These are phyloP conservation scores for Aspergillus fumigatiaffinis DNA, from an alignment of 2,329 filamentous ascomycete genomes.

Conservation along the genomic window DNA sequence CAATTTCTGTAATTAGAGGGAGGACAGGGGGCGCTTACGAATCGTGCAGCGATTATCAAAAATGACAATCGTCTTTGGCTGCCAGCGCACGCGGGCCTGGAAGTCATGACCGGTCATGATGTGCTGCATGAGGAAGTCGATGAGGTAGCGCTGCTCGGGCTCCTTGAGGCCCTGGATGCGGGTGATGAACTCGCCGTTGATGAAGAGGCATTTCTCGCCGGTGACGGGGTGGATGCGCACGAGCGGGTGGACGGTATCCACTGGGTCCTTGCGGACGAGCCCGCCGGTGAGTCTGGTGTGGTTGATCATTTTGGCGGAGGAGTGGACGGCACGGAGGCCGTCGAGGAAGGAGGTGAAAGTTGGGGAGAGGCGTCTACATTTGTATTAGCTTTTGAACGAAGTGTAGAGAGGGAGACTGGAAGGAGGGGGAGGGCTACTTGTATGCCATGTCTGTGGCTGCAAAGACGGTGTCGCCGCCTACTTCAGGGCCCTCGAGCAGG, in stretches of 20 bases:
- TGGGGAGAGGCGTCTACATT: constrained; percentile 49
- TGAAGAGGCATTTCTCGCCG: constrained; percentile 45
- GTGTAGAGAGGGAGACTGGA: too few species aligned
- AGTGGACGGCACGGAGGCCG: constrained; percentile 36
- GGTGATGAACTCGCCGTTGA: constrained; percentile 49
- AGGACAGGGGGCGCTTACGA: constrained; percentile 34
- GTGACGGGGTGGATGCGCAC: constrained; percentile 48
- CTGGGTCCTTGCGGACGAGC: constrained; percentile 42
- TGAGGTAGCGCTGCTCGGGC: constrained; percentile 42
- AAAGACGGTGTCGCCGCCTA: constrained; percentile 48
- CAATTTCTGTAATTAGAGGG: too few species aligned
- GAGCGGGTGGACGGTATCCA: constrained; percentile 44
- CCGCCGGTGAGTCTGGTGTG: constrained; percentile 41
- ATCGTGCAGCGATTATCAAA: constrained; percentile 48
- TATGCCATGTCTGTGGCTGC: constrained; percentile 45
- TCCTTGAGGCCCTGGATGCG: constrained; percentile 47
- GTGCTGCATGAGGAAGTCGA: constrained; percentile 48
- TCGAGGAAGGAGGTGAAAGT: constrained; percentile 42
- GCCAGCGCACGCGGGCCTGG: constrained; percentile 46
- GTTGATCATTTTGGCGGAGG: constrained; percentile 43
- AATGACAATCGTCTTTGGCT: constrained; percentile 49
- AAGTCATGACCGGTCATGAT: constrained; percentile 47
- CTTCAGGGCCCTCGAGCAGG: constrained; percentile 48
- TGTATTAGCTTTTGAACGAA: too few species aligned
- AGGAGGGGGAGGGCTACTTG: constrained; percentile 27